Evolutionary conservation across 2,329 filamentous ascomycete genomes (phyloP), one percentile per base, ranked within the genome.

Genomic region (Alternaria postmessia): DNA sequence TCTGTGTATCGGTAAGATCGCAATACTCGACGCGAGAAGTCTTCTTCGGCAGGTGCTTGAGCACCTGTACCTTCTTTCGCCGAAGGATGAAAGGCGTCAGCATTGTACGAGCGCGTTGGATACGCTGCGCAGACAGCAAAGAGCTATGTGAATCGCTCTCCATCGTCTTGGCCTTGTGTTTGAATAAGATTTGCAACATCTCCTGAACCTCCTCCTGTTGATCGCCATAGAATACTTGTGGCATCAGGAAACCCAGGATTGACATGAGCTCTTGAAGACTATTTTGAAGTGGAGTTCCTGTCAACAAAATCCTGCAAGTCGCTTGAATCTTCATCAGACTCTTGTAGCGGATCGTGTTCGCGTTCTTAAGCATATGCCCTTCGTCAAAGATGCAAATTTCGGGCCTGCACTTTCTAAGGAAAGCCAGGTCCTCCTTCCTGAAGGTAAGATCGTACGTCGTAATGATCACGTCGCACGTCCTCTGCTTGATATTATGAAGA

Each of bases 21-120:
- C 94, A 97, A 72, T 91, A 90, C 62, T 94, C 88, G 1, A 97
- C 89, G 4, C 88, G 87, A 61, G 89, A 88, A 11, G 86, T 88
- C 81, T 98, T 98, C 52, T 85, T 83, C 0, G 95, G 94, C 65
- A 99, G 85, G 72, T 95, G 91, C 47, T 86, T 84, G 44, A 98
- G 85, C 8, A 97, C 94, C 72, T 98, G 93, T 49, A 92, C 88
- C 81, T 99, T 99, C 81, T 95, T 94, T 7, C 95, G 88, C 64
- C 96, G 92, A 3, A 99, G 83, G 54, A 99, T 95, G 75, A 99
- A 99, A 0, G 95, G 95, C 24, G 94, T 93, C 72, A 99, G 88
- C 83, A 99, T 99, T 0, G 91, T 93, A 55, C 94, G 89, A 2
- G 95, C 95, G 44, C 94, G 87, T 58, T 88, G 87, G 58, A 98